Evolutionary conservation across 495 filamentous ascomycete genomes (phyloP), one percentile per base, ranked within the genome.

Genomic region (Cercophora scortea): DNA sequence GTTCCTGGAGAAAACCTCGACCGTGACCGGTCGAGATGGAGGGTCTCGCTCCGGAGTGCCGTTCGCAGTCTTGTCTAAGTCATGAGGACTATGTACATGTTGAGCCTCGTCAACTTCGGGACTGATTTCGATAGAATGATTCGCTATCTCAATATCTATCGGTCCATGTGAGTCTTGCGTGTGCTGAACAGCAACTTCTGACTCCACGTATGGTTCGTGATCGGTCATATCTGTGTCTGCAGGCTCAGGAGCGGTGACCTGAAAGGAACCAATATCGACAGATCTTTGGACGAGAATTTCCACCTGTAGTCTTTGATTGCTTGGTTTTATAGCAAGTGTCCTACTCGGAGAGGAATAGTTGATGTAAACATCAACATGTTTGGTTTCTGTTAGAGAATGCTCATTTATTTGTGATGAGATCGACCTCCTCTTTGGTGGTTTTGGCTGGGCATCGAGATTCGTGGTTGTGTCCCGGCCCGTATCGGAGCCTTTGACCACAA

Each of bases 1-100:
- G 41, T 68, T 70, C 36, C 68, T 54, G 13, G 61, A 57, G 42
- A 69, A 65, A 5, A 50, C 41, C 43, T 69, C 60, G 9, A 34
- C 16, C 10, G 48, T 5, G 9, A 19, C 12, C 43, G 18, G n/a
- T 34, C 19, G 18, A 32, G 41, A 9, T n/a, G 34, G 10, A 35
- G 17, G 8, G 1, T 35, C 38, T 3, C 11, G 17, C 32, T 47
- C 36, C 10, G 35, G 34, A 6, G 42, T 9, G 13, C 15, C 25
- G 25, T 5, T 43, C 34, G 18, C n/a, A 18, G n/a, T 40, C 8
- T 40, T 19, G 25, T 4, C 19, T 16, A 38, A 13, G 8, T 38
- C 36, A 38, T 38, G 13, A 10, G 32, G 38, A 35, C 15, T 43
- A 25, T 19, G 7, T 25, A 25, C 25, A 25, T 25, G 25, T 17